Conservation (phyloP, 129 eudicot species). For the Smallanthus sonchifolius region DNA sequence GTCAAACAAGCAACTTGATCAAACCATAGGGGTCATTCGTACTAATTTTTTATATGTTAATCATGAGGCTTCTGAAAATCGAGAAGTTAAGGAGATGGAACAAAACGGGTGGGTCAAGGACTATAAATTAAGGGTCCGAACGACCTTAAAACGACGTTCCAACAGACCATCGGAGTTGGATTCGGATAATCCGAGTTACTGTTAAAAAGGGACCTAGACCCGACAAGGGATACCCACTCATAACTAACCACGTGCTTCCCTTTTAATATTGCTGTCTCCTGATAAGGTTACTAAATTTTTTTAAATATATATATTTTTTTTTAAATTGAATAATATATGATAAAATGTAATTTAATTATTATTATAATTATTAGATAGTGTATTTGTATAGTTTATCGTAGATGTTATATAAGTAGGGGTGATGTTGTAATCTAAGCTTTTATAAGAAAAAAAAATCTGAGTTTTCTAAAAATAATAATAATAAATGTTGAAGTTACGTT, state of each 20-base stretch:
- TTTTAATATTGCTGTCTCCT: constrained; percentile 22
- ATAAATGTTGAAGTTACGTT: no score
- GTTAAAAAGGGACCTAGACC: constrained; percentile 16
- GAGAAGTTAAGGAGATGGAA: not conserved
- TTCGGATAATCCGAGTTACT: not conserved
- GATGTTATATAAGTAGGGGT: no score
- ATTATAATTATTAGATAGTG: no score
- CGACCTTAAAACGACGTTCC: constrained; percentile 15
- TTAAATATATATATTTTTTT: no score
- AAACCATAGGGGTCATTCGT: no score
- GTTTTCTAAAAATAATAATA: no score
- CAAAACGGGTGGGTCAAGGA: constrained; percentile 22
- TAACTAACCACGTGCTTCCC: constrained; percentile 22
- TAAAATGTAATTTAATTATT: not conserved
- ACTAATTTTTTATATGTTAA: no score
- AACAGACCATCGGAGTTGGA: constrained; percentile 1
- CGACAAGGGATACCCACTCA: constrained; percentile 17
- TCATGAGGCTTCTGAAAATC: not conserved
- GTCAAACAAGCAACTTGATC: no score
- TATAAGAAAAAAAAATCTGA: no score
- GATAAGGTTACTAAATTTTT: constrained; percentile 15
- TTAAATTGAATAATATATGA: not conserved
- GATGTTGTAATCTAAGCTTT: no score
- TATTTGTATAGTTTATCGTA: no score
- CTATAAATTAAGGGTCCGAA: constrained; percentile 28